Base-by-base conservation (phyloP, 2,329 filamentous ascomycete genomes). In the Colletotrichum limetticola region DNA sequence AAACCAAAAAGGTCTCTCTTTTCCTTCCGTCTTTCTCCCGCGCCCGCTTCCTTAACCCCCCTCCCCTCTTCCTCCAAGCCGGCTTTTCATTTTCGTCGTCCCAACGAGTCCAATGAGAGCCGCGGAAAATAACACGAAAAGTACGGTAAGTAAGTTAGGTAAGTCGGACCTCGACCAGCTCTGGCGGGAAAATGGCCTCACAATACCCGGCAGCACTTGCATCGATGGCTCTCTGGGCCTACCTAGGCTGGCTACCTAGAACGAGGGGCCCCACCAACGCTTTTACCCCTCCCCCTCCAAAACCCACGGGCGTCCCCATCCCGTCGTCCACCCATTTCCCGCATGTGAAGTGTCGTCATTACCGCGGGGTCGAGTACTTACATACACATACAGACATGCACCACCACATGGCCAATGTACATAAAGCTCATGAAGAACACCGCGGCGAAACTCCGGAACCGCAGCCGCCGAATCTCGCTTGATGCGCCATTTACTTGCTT, bases 341-440 rank as follows among this genome's bases (percentile, higher is more conserved):
- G 19, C 70, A 72, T 72, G 70, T 65, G 55, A 52, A 72, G 70
- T 72, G 70, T 72, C 70, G 66, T 72, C 70, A 72, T 72, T 52
- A 56, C 62, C 53, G 59, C 58, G 61, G 61, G 61, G 49, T 56
- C 26, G 19, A 63, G 30, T 26, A 49, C 42, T 32, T 32, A 32
- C 30, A 9, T 1, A 11, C 1, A 32, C 32, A 35, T 12, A 35
- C 32, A 12, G 5, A 12, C 32, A 12, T 11, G 11, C 32, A 35
- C 32, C 32, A 12, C 32, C 12, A 19, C 37, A 49, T 8, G 19
- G 42, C 42, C 42, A 9, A 5, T 5, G 16, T n/a, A 49, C 42
- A n/a, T 8, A n/a, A 46, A 49, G 19, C 42, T n/a, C 42, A 7
- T 49, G 19, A 49, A 49, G 42, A 9, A 49, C 12, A 49, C 42